phyloP scores from a whole-genome alignment of 2,329 filamentous ascomycete species.

The Xylaria sp. region DNA sequence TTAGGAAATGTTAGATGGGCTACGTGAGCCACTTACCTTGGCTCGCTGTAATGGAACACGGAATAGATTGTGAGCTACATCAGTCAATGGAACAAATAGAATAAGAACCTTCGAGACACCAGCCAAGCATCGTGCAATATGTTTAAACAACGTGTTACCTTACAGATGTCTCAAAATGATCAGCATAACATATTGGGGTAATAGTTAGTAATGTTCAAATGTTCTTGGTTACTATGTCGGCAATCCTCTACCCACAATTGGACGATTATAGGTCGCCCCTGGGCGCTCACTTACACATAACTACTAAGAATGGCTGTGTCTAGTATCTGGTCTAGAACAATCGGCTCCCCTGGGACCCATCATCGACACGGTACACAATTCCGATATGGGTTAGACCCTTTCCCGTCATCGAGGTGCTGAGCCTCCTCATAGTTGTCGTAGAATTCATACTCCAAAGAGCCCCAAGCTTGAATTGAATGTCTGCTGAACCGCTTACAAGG shows the following conservation, averaged over 20 bases:
- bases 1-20: neutral
- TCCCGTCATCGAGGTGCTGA: neutral
- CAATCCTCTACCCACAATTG: neutral
- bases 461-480: neutral
- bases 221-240: neutral
- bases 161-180: neutral
- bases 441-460: neutral
- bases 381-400: neutral
- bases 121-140: neutral
- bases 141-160: neutral
- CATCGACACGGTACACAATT: neutral
- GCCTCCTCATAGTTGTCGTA: neutral
- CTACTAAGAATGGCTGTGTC: neutral
- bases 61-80: neutral
- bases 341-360: neutral
- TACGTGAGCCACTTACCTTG: neutral
- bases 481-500: neutral
- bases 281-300: neutral
- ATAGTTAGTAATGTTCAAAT: neutral
- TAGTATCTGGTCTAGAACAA: conserved; percentile 7
- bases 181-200: neutral
- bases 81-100: neutral
- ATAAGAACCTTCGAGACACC: neutral
- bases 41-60: neutral
- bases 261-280: neutral